phyloP scores from a whole-genome alignment of 371 early-diverging fungal genomes.

The Apophysomyces sp. region DNA sequence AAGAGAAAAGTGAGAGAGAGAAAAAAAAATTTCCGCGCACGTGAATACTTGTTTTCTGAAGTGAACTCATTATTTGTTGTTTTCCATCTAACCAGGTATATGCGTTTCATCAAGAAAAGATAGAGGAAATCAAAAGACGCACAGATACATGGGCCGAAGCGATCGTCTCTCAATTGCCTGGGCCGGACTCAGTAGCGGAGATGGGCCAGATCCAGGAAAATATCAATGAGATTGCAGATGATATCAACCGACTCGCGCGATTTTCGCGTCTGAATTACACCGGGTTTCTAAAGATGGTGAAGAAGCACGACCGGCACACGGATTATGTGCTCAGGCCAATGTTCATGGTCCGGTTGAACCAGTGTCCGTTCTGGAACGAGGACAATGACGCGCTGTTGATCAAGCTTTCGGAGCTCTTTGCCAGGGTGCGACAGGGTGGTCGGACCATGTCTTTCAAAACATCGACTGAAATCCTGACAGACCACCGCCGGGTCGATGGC shows the following conservation, averaged over 20 bases:
- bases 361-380: slow-evolving; percentile 88
- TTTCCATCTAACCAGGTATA: slow-evolving; percentile 58
- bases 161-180: slow-evolving; percentile 48
- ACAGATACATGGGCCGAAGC: slow-evolving; percentile 71
- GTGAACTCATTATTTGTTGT: not conserved
- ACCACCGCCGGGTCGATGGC: slow-evolving; percentile 36
- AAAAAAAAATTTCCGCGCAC: not conserved
- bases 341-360: slow-evolving; percentile 87
- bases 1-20: not conserved
- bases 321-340: slow-evolving; percentile 80
- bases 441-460: slow-evolving; percentile 50
- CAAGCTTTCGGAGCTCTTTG: slow-evolving; percentile 86
- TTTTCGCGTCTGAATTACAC: slow-evolving; percentile 95
- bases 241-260: slow-evolving; percentile 89
- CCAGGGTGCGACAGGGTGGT: slow-evolving; percentile 87
- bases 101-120: slow-evolving; percentile 88
- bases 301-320: slow-evolving; percentile 97
- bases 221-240: slow-evolving; percentile 80
- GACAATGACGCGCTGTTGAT: slow-evolving; percentile 89
- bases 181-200: slow-evolving; percentile 46
- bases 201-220: slow-evolving; percentile 69
- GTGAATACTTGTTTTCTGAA: not conserved
- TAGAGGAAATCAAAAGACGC: slow-evolving; percentile 82
- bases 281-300: slow-evolving; percentile 96
- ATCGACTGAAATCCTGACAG: slow-evolving; percentile 1